Conservation (phyloP, 2,329 filamentous ascomycete species). For the Trichoderma sp. region DNA sequence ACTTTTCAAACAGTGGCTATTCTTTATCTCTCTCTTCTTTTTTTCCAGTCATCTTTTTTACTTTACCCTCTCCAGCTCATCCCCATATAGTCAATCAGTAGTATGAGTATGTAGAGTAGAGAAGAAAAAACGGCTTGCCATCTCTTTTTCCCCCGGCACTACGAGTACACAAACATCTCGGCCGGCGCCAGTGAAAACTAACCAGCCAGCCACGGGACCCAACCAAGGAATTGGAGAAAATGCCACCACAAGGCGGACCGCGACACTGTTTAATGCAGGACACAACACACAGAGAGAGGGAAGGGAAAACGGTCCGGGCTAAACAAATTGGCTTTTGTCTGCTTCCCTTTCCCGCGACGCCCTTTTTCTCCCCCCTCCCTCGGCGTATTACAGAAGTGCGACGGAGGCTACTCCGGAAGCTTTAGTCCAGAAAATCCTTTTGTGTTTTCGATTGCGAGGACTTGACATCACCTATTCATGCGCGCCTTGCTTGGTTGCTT, state of each 20-base stretch:
- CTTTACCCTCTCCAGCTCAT: neutral
- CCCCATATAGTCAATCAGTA: neutral
- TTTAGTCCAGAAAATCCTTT: neutral
- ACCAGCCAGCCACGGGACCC: neutral
- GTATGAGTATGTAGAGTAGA: neutral
- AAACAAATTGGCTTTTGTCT: neutral
- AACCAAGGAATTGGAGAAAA: neutral
- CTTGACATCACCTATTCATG: neutral
- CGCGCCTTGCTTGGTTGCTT: neutral
- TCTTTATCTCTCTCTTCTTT: neutral
- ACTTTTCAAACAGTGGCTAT: neutral
- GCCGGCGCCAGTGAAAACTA: neutral
- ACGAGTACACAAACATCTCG: neutral
- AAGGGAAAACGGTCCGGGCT: neutral
- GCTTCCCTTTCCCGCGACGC: neutral
- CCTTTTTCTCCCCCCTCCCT: neutral
- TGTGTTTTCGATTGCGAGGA: neutral
- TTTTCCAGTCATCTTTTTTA: neutral
- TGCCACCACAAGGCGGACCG: neutral
- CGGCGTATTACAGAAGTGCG: neutral
- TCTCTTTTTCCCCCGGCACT: neutral
- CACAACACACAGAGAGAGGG: no score
- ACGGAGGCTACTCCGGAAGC: neutral
- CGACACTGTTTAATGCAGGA: neutral
- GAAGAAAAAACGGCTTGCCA: neutral